These are phyloP conservation scores for Fusarium longipes DNA, from an alignment of 2,329 filamentous ascomycete genomes.

Conservation along the genomic window DNA sequence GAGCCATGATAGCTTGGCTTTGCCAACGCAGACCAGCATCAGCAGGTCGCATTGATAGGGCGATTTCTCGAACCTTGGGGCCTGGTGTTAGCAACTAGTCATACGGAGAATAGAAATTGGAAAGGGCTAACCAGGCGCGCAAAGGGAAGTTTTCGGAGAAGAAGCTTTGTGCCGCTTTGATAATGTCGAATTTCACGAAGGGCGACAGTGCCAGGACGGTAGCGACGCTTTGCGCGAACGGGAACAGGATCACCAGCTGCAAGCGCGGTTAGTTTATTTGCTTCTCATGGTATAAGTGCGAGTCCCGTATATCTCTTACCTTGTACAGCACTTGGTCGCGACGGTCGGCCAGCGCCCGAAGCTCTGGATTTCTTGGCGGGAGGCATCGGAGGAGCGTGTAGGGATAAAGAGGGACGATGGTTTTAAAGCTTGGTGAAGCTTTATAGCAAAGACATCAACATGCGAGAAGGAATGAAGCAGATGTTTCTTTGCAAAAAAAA, in stretches of 20 bases:
- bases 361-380: constrained; percentile 35
- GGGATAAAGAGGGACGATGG: neutral
- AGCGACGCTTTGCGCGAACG: constrained; percentile 69
- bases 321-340: constrained; percentile 56
- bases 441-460: constrained; percentile 14
- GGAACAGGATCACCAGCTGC: constrained; percentile 80
- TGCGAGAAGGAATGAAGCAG: constrained; percentile 3
- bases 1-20: constrained; percentile 89
- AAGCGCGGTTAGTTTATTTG: constrained; percentile 35
- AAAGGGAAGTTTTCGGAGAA: constrained; percentile 85
- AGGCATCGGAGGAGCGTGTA: constrained; percentile 39
- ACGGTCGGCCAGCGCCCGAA: constrained; percentile 39
- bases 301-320: constrained; percentile 46
- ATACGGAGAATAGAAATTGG: neutral
- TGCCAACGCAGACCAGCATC: constrained; percentile 89
- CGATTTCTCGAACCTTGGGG: constrained; percentile 71
- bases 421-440: constrained; percentile 4
- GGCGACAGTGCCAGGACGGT: constrained; percentile 84
- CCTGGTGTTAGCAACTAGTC: constrained; percentile 31
- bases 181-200: constrained; percentile 92
- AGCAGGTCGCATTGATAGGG: constrained; percentile 69
- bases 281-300: neutral
- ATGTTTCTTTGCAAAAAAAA: constrained; percentile 20
- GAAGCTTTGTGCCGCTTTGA: constrained; percentile 88
- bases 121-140: constrained; percentile 71